A percentile compares a stretch with the other conserved stretches of the same genome.
phyloP scores from a whole-genome alignment of 371 early-diverging fungal genomes.

The Rhizopus delemar region DNA sequence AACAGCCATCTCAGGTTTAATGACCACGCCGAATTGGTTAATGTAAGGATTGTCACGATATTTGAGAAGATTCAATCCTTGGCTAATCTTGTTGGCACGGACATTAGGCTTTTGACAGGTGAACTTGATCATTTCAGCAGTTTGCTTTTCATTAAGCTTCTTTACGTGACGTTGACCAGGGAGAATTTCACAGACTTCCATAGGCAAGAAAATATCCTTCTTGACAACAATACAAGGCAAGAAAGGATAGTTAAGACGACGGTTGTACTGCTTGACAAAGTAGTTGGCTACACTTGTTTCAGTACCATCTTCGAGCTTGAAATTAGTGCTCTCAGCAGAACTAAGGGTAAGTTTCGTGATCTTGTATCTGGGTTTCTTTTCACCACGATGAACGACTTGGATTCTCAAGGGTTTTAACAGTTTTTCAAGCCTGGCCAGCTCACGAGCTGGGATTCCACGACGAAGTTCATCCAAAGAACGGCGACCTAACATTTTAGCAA shows the following conservation, averaged over 20 bases:
- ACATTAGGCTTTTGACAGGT: constrained; percentile 78
- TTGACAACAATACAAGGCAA: constrained; percentile 83
- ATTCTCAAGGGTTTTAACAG: constrained; percentile 70
- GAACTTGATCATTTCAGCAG: constrained; percentile 90
- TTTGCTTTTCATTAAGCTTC: constrained; percentile 82
- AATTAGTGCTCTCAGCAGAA: constrained; percentile 67
- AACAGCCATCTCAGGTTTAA: constrained; percentile 60
- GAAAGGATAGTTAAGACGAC: constrained; percentile 68
- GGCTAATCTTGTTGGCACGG: constrained; percentile 62
- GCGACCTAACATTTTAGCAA: constrained; percentile 63
- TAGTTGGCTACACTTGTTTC: constrained; percentile 73
- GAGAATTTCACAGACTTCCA: constrained; percentile 85
- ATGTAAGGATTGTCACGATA: constrained; percentile 58
- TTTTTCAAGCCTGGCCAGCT: constrained; percentile 65
- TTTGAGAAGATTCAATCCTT: constrained; percentile 48
- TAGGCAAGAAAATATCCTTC: constrained; percentile 67
- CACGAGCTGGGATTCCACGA: constrained; percentile 57
- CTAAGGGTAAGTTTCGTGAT: constrained; percentile 63
- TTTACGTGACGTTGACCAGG: constrained; percentile 77
- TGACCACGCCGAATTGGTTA: constrained; percentile 60
- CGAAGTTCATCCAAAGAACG: constrained; percentile 67
- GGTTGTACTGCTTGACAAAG: constrained; percentile 68
- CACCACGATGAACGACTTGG: constrained; percentile 72
- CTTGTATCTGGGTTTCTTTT: constrained; percentile 65
- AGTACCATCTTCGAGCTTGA: constrained; percentile 48